Evolutionary conservation across 371 early-diverging fungal species (phyloP).

Genomic region (Apophysomyces sp.): DNA sequence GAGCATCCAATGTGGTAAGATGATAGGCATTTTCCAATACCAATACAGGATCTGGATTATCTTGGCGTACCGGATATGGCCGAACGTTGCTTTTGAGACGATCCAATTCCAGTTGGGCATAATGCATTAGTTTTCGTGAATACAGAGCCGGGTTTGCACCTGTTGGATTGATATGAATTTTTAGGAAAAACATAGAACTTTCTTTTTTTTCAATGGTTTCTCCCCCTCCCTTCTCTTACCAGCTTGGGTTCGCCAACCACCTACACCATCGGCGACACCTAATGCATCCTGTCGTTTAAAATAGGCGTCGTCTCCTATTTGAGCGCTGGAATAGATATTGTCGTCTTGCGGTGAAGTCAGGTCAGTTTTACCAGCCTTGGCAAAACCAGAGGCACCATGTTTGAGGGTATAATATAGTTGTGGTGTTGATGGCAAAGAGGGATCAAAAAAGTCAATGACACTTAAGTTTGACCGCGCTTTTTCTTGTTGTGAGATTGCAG

Average conservation of each 20-base stretch:
- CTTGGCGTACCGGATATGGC: conserved; percentile 17
- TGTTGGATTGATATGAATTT: conserved; percentile 14
- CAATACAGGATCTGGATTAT: conserved; percentile 17
- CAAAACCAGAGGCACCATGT: conserved; percentile 78
- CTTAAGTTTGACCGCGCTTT: conserved; percentile 31
- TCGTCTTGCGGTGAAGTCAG: conserved; percentile 57
- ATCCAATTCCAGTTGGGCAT: conserved; percentile 75
- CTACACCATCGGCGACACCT: conserved; percentile 86
- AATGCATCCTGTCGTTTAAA: conserved; percentile 75
- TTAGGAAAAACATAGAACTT: background rate
- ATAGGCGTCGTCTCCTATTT: conserved; percentile 85
- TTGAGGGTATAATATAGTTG: conserved; percentile 55
- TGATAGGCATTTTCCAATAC: conserved; percentile 27
- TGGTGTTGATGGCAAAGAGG: conserved; percentile 29
- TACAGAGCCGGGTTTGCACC: conserved; percentile 85
- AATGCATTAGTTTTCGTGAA: conserved; percentile 89
- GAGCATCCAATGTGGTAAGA: conserved; percentile 25
- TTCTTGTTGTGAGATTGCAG: conserved; percentile 23
- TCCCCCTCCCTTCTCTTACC: conserved; percentile 22
- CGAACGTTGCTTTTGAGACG: conserved; percentile 46
- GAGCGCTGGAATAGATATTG: conserved; percentile 72
- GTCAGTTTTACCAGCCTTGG: conserved; percentile 55
- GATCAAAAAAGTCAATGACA: conserved; percentile 49
- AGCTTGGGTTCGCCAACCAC: conserved; percentile 70
- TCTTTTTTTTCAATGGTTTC: background rate